These are phyloP conservation scores for Russula sp. DNA, from an alignment of 768 basidiomycete species.

Conservation along the genomic window DNA sequence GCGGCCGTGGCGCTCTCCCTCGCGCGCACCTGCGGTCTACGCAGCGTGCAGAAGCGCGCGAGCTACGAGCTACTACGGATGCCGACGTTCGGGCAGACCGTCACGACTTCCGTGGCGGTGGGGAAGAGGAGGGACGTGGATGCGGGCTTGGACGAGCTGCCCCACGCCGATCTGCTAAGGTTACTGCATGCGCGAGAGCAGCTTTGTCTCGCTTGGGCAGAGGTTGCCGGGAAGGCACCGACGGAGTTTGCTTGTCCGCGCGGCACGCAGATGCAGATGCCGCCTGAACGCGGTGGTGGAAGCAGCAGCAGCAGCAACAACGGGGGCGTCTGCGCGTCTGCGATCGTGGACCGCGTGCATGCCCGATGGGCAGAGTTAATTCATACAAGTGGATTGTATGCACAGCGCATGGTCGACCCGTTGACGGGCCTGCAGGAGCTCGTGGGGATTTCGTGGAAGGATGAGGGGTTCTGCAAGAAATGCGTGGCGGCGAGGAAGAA, in stretches of 20 bases:
- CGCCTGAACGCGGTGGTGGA: neutral
- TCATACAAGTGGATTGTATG: slow-evolving; percentile 24
- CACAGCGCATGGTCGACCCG: slow-evolving; percentile 30
- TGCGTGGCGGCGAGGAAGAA: slow-evolving; percentile 29
- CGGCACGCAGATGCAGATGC: neutral
- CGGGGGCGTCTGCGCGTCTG: slow-evolving; percentile 8
- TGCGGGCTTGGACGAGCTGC: neutral
- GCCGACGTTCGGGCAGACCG: slow-evolving; percentile 26
- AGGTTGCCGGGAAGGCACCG: slow-evolving; percentile 18
- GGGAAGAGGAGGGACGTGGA: neutral
- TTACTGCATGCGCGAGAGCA: slow-evolving; percentile 24
- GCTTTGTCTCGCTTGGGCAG: slow-evolving; percentile 23
- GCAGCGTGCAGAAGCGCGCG: slow-evolving; percentile 30
- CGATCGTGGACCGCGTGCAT: slow-evolving; percentile 9
- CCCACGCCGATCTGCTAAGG: slow-evolving; percentile 22
- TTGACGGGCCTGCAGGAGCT: slow-evolving; percentile 32
- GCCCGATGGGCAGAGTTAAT: slow-evolving; percentile 21
- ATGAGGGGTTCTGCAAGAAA: slow-evolving; percentile 30
- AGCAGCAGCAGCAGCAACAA: neutral
- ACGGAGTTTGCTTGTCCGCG: slow-evolving; percentile 19
- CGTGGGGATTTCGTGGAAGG: slow-evolving; percentile 26
- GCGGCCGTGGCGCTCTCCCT: slow-evolving; percentile 30
- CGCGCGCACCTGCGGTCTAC: slow-evolving; percentile 26
- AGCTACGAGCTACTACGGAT: slow-evolving; percentile 36
- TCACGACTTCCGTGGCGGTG: slow-evolving; percentile 1